Conservation (phyloP, 2,329 filamentous ascomycete species). For the Arthrobotrys entomopaga region DNA sequence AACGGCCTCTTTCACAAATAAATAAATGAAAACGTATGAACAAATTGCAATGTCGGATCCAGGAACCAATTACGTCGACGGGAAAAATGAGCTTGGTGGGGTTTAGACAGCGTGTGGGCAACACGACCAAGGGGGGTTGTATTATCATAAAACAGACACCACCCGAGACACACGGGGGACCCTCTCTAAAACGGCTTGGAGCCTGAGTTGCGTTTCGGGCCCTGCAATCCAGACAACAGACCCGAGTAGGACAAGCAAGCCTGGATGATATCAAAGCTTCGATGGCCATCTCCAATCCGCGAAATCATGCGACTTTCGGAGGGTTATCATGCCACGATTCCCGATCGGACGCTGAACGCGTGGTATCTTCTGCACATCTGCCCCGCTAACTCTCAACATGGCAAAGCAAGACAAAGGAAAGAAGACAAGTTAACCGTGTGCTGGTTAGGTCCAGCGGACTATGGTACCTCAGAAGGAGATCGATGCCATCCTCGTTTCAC, state of each 20-base stretch:
- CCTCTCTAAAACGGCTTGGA: conserved; percentile 49
- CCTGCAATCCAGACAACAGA: neutral
- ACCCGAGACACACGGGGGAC: conserved; percentile 35
- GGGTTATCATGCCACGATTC: conserved; percentile 35
- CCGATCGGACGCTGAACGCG: neutral
- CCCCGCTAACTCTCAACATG: neutral
- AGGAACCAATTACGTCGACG: conserved; percentile 9
- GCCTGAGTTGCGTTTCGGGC: conserved; percentile 34
- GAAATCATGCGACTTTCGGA: conserved; percentile 47
- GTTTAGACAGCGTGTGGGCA: too few relatives aligned
- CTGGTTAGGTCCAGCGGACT: neutral
- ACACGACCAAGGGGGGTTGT: too few relatives aligned
- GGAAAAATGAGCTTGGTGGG: neutral
- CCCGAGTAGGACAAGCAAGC: neutral
- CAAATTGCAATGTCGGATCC: neutral
- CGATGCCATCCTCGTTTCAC: too few relatives aligned
- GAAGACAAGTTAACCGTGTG: too few relatives aligned
- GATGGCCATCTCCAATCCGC: conserved; percentile 5
- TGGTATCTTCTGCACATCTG: neutral
- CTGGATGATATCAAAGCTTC: neutral
- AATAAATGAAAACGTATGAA: too few relatives aligned
- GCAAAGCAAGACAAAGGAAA: neutral
- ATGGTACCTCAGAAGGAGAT: neutral
- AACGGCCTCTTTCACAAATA: too few relatives aligned
- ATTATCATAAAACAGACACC: conserved; percentile 9